Evolutionary conservation across 2,329 filamentous ascomycete species (phyloP), one percentile per base, ranked within the genome.

Genomic region (Colletotrichum endophyticum): DNA sequence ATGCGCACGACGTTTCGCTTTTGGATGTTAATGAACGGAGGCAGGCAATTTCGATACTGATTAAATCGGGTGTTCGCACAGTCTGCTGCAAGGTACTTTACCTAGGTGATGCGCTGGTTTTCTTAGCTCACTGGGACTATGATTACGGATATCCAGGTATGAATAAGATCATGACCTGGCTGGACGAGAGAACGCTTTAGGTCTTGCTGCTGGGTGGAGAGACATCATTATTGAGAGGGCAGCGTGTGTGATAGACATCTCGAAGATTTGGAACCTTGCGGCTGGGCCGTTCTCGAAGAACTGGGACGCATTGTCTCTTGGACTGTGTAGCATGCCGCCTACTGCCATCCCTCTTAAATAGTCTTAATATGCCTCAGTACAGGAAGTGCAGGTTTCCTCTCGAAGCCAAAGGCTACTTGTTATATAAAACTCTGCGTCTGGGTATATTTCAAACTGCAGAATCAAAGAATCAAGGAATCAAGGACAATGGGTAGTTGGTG

Each of bases 51-150:
- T 19, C 36, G 8, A 2, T 39, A 7, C 36, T 19, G 36, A 5
- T 19, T 1, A 2, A 3, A 7, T 39, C 7, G 7, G 15, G 0
- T 4, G 5, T 1, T 39, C 6, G 36, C 36, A 39, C 7, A 3
- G 15, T 39, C 15, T 39, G 36, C 8, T 19, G 16, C 3, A 8
- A 39, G 36, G 8, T 9, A 3, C 8, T 39, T 2, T 1, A 1
- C 8, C 16, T 39, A 9, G 4, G 36, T 39, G 8, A 9, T 19
- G 15, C 8, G 16, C 4, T 19, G 16, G 36, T 0, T 39, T 39
- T 0, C 36, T 39, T 8, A 5, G 36, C 16, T 19, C 36, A 5
- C 7, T 39, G 36, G 36, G 16, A 1, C 5, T 11, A 1, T 3
- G 3, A 12, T 44, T 6, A 44, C 39, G 19, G 3, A 5, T 44